Evolutionary conservation across 2,329 filamentous ascomycete species (phyloP).

Genomic region (Magnaporthiopsis rhizophila): DNA sequence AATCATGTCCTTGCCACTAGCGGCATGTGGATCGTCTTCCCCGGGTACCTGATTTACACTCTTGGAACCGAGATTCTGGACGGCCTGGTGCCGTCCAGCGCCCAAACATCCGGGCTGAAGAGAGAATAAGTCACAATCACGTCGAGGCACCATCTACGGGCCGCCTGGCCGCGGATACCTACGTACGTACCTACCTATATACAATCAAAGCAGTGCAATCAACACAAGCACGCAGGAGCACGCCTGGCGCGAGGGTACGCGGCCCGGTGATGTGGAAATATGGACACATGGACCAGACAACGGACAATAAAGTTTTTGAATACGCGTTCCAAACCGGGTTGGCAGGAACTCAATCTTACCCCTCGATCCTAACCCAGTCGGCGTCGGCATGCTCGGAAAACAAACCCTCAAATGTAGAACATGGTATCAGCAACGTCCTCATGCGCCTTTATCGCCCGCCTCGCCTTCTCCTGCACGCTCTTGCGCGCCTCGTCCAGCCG

Average conservation of each 20-base stretch:
- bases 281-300: too few species aligned
- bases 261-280: too few species aligned
- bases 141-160: not conserved
- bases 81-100: conserved; percentile 31
- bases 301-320: too few species aligned
- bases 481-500: not conserved
- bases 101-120: conserved; percentile 13
- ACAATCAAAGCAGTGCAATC: too few species aligned
- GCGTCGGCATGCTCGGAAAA: too few species aligned
- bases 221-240: too few species aligned
- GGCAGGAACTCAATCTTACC: too few species aligned
- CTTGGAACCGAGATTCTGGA: conserved; percentile 42
- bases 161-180: too few species aligned
- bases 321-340: too few species aligned
- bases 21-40: conserved; percentile 46
- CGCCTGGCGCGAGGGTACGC: too few species aligned
- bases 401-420: conserved; percentile 11
- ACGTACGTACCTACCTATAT: too few species aligned
- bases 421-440: conserved; percentile 8
- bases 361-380: too few species aligned
- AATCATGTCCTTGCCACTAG: conserved; percentile 22
- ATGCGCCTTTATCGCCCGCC: conserved; percentile 4
- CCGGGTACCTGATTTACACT: conserved; percentile 41
- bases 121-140: not conserved
- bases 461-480: not conserved